Evolutionary conservation across 2,329 filamentous ascomycete species (phyloP).

Genomic region (Mycosphaerella sp.): DNA sequence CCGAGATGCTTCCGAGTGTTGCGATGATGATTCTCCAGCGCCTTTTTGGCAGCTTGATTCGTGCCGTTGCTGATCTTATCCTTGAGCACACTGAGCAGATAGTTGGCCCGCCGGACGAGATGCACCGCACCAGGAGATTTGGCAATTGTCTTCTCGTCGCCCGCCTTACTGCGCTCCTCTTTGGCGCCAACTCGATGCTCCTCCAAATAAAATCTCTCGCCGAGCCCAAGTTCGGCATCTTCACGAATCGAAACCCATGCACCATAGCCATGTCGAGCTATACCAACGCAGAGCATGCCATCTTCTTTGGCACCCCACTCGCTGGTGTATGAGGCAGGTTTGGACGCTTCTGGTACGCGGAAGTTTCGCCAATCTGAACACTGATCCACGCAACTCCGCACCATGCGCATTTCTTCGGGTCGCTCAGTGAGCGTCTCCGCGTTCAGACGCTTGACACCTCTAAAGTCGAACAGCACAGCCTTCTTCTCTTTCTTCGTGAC

Average conservation of each 20-base stretch:
- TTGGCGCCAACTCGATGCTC: constrained; percentile 99
- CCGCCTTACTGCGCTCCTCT: constrained; percentile 74
- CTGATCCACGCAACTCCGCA: constrained; percentile 65
- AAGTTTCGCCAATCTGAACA: constrained; percentile 68
- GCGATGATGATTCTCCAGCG: constrained; percentile 87
- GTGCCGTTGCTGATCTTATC: constrained; percentile 63
- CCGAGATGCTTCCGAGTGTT: constrained; percentile 78
- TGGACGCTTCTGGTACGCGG: constrained; percentile 83
- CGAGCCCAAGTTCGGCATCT: constrained; percentile 76
- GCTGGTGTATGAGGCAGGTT: constrained; percentile 84
- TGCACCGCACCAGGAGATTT: constrained; percentile 97
- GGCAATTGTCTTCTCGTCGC: constrained; percentile 61
- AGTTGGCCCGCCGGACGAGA: constrained; percentile 88
- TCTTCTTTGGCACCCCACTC: constrained; percentile 91
- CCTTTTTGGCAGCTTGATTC: constrained; percentile 67
- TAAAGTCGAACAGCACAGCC: constrained; percentile 90
- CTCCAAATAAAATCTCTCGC: constrained; percentile 90
- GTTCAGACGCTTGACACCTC: constrained; percentile 89
- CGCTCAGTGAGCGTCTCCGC: constrained; percentile 92
- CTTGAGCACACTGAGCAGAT: constrained; percentile 88
- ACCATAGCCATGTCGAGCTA: constrained; percentile 88
- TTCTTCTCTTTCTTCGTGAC: constrained; percentile 97
- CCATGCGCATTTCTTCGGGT: constrained; percentile 77
- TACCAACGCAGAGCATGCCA: constrained; percentile 92
- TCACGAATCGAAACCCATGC: constrained; percentile 94